Evolutionary conservation across 2,329 filamentous ascomycete species (phyloP).

Genomic region (Cytospora mali): DNA sequence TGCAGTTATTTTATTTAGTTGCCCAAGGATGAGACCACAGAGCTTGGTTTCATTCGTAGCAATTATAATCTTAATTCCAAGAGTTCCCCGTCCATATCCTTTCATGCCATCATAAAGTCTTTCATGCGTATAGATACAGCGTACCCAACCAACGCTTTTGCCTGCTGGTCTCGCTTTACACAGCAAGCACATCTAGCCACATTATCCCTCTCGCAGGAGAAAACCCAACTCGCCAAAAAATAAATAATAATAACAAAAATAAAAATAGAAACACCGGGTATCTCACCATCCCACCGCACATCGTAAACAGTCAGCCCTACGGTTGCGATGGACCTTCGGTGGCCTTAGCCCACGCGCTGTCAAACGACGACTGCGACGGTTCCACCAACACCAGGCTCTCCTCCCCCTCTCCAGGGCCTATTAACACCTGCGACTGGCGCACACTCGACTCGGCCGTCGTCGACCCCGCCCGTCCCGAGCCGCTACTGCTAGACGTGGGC

Average conservation of each 20-base stretch:
- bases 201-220: neutral
- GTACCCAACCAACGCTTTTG: conserved; percentile 4
- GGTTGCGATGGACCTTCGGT: conserved; percentile 39
- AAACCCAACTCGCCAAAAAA: neutral
- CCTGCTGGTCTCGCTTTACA: neutral
- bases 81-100: neutral
- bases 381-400: conserved; percentile 60
- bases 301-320: neutral
- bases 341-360: conserved; percentile 72
- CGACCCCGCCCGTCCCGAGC: neutral
- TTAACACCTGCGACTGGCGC: conserved; percentile 32
- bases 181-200: neutral
- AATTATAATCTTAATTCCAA: conserved; percentile 3
- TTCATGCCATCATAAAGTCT: conserved; percentile 11
- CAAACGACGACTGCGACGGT: conserved; percentile 52
- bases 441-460: conserved; percentile 23
- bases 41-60: neutral
- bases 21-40: neutral
- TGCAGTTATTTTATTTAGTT: neutral
- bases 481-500: conserved; percentile 30
- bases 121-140: neutral
- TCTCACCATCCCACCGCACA: conserved; percentile 11
- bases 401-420: conserved; percentile 39
- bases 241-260: no score
- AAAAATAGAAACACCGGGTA: no score